phyloP scores from a whole-genome alignment of 805 yeast genomes.

The Schizosaccharomyces octosporus region DNA sequence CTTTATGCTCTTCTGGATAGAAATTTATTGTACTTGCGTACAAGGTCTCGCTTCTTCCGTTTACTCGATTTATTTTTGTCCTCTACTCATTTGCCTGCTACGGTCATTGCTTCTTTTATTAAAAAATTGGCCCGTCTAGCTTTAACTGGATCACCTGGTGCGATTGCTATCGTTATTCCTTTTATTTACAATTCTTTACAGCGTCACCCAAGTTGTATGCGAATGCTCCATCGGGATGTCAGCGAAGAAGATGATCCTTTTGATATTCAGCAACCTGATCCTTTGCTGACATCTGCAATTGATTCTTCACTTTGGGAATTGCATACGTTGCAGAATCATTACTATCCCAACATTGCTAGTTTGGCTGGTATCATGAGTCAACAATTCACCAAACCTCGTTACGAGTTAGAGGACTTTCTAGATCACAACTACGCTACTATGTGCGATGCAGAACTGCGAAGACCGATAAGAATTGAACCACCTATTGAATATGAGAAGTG shows the following conservation, averaged over 20 bases:
- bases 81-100: conserved; percentile 67
- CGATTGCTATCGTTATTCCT: conserved; percentile 70
- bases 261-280: conserved; percentile 38
- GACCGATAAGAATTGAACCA: not conserved
- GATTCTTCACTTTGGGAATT: conserved; percentile 84
- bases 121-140: conserved; percentile 56
- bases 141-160: conserved; percentile 62
- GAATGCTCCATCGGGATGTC: conserved; percentile 36
- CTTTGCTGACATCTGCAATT: conserved; percentile 54
- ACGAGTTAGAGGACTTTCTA: conserved; percentile 79
- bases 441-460: not conserved
- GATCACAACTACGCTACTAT: conserved; percentile 60
- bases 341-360: conserved; percentile 87
- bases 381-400: conserved; percentile 67
- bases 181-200: conserved; percentile 71
- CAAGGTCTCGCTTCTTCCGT: conserved; percentile 71
- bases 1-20: conserved; percentile 61
- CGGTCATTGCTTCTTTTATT: conserved; percentile 69
- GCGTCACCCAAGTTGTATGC: conserved; percentile 85
- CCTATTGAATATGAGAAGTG: not conserved
- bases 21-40: conserved; percentile 46
- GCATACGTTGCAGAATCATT: conserved; percentile 53
- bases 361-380: conserved; percentile 70
- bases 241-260: conserved; percentile 36
- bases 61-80: conserved; percentile 62